phyloP scores from a whole-genome alignment of 805 yeast genomes.

The Candida morakotiae region DNA sequence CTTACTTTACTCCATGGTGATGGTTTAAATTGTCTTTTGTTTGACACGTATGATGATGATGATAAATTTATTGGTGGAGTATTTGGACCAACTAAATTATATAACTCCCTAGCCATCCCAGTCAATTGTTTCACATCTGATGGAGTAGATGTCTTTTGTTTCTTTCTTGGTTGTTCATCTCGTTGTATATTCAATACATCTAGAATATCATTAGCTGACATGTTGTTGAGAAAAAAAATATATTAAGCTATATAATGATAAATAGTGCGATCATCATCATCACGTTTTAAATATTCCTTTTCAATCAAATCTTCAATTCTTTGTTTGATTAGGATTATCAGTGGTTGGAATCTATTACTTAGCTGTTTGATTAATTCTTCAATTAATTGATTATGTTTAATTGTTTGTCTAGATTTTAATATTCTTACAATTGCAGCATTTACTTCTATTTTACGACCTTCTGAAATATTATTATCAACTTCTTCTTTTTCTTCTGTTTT shows the following conservation, averaged over 20 bases:
- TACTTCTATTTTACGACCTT: constrained; percentile 61
- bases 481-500: constrained; percentile 43
- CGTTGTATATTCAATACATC: constrained; percentile 72
- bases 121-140: constrained; percentile 27
- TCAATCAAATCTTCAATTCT: constrained; percentile 74
- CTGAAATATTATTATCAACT: constrained; percentile 54
- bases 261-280: constrained; percentile 50
- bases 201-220: constrained; percentile 54
- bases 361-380: constrained; percentile 61
- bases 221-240: constrained; percentile 5
- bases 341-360: constrained; percentile 62
- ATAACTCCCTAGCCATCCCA: constrained; percentile 88
- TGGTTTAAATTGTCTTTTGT: constrained; percentile 62
- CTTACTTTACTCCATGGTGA: constrained; percentile 77
- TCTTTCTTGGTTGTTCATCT: constrained; percentile 40
- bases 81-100: constrained; percentile 84
- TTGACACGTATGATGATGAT: constrained; percentile 36
- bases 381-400: constrained; percentile 64
- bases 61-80: constrained; percentile 69
- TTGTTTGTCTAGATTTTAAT: constrained; percentile 70
- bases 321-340: constrained; percentile 61
- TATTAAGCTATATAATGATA: constrained; percentile 68
- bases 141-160: constrained; percentile 25
- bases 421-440: constrained; percentile 86
- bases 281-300: constrained; percentile 76